phyloP scores from a whole-genome alignment of 208 protist species.

The Trypanosoma cruzi region DNA sequence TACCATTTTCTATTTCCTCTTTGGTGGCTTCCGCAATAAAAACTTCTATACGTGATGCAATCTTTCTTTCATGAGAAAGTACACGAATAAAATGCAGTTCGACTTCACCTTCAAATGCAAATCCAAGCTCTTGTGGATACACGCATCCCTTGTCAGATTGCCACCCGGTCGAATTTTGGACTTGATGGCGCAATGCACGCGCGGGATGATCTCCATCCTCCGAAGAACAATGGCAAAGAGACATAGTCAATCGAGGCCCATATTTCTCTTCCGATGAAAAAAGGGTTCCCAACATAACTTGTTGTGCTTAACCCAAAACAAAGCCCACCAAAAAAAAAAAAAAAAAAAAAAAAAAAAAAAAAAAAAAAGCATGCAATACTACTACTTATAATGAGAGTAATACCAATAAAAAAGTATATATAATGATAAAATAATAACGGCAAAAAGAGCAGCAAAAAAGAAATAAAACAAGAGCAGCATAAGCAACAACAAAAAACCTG shows the following conservation, averaged over 20 bases:
- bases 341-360: slow-evolving; percentile 15
- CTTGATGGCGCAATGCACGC: slow-evolving; percentile 55
- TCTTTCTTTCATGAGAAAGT: slow-evolving; percentile 85
- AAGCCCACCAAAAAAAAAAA: slow-evolving; percentile 13
- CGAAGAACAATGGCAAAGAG: slow-evolving; percentile 75
- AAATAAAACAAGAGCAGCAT: slow-evolving; percentile 11
- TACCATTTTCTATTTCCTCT: slow-evolving; percentile 52
- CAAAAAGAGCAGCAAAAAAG: slow-evolving; percentile 9
- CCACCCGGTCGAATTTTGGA: slow-evolving; percentile 68
- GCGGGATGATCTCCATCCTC: slow-evolving; percentile 72
- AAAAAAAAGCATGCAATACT: too few species aligned
- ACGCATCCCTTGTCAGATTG: slow-evolving; percentile 79
- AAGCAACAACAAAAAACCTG: slow-evolving; percentile 17
- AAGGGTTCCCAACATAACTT: not conserved
- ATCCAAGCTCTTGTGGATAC: slow-evolving; percentile 90
- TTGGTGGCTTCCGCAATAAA: slow-evolving; percentile 58
- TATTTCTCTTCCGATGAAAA: slow-evolving; percentile 64
- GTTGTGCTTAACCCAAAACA: not conserved
- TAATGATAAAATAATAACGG: too few species aligned
- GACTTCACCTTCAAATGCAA: slow-evolving; percentile 88
- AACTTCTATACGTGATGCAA: slow-evolving; percentile 83
- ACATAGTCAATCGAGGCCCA: slow-evolving; percentile 65
- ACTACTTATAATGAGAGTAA: slow-evolving; percentile 3
- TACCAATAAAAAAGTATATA: too few species aligned
- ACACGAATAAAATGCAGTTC: slow-evolving; percentile 69